Conservation (phyloP, 2,329 filamentous ascomycete genomes). For the Escovopsis sp. region DNA sequence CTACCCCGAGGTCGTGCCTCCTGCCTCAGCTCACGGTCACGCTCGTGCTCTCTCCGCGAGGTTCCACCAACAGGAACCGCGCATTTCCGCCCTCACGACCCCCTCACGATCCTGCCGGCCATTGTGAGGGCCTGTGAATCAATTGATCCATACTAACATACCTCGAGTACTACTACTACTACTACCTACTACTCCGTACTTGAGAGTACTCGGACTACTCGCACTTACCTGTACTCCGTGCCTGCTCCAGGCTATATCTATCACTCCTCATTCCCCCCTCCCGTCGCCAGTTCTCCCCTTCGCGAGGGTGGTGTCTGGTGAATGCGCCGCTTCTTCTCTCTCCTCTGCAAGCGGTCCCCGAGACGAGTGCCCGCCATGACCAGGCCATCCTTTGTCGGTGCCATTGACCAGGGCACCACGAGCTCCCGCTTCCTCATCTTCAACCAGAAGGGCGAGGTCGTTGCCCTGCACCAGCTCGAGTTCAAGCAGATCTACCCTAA, state of each 20-base stretch:
- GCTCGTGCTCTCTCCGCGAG: no score
- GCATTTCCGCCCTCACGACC: no score
- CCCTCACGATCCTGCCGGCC: no score
- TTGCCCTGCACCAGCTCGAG: conserved; percentile 61
- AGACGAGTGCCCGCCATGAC: conserved; percentile 15
- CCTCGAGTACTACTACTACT: no score
- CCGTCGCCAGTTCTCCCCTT: background rate
- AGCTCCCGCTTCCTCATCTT: conserved; percentile 69
- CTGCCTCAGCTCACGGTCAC: no score
- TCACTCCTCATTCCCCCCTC: background rate
- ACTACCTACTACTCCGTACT: no score
- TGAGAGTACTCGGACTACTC: no score
- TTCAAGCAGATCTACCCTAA: conserved; percentile 62
- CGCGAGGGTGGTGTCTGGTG: background rate
- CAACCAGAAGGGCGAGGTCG: conserved; percentile 51
- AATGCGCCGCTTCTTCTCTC: conserved; percentile 7
- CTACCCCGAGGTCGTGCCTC: no score
- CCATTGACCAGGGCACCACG: conserved; percentile 70
- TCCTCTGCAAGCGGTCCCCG: conserved; percentile 10
- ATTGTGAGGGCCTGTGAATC: no score
- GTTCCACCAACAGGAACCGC: no score
- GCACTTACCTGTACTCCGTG: background rate
- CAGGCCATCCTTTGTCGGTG: conserved; percentile 45
- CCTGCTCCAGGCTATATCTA: background rate
- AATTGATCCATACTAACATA: no score